phyloP scores from a whole-genome alignment of 2,329 filamentous ascomycete species.

The Phialocephala sp. region DNA sequence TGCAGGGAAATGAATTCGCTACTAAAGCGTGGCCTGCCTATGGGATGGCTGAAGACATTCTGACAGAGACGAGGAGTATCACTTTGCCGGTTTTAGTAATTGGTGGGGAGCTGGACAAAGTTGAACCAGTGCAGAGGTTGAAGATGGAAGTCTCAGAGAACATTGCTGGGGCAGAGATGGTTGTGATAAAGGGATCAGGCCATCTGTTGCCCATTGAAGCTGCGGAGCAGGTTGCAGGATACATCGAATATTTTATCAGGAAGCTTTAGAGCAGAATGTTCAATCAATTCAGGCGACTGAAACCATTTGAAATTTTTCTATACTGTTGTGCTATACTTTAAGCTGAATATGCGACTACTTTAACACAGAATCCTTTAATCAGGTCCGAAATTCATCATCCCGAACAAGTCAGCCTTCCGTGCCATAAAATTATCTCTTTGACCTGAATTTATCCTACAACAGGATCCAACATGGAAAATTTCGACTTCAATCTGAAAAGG shows the following conservation, averaged over 20 bases:
- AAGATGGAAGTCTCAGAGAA: conserved; percentile 34
- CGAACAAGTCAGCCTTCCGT: not conserved
- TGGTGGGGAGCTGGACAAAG: conserved; percentile 43
- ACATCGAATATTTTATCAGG: conserved; percentile 21
- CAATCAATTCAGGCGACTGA: not conserved
- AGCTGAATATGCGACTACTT: not conserved
- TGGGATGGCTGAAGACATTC: conserved; percentile 45
- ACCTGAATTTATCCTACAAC: not conserved
- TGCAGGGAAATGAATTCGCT: conserved; percentile 40
- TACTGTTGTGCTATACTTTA: not conserved
- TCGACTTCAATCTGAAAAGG: conserved; percentile 37
- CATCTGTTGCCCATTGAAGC: conserved; percentile 32
- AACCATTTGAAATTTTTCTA: not conserved
- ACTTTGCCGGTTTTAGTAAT: conserved; percentile 37
- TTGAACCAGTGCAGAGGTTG: conserved; percentile 44
- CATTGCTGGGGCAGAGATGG: conserved; percentile 25
- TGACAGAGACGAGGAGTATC: conserved; percentile 27
- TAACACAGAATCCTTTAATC: not conserved
- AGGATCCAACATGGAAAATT: not conserved
- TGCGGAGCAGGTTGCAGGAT: conserved; percentile 17
- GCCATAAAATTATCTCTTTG: not conserved
- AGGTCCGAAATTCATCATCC: not conserved
- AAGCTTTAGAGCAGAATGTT: not conserved
- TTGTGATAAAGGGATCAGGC: conserved; percentile 22
- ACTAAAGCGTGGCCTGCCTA: conserved; percentile 45